phyloP scores from a whole-genome alignment of 2,329 filamentous ascomycete genomes.

The Nothopassalora personata region DNA sequence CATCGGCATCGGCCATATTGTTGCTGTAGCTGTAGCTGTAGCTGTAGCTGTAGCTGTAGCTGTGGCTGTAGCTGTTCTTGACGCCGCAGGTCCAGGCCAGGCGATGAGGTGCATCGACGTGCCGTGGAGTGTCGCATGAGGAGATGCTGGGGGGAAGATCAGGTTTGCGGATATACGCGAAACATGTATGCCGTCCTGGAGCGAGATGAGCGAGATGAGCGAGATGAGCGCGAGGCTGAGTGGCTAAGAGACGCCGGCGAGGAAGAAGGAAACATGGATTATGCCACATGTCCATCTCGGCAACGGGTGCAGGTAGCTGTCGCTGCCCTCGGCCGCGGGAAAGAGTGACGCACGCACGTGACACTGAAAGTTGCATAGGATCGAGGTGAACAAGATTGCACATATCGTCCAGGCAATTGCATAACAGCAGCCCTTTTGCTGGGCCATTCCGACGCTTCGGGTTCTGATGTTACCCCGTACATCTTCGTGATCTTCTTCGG shows the following conservation, averaged over 20 bases:
- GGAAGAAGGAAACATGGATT: neutral
- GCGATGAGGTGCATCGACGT: constrained; percentile 24
- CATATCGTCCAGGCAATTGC: neutral
- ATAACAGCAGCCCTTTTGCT: neutral
- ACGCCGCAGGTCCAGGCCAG: constrained; percentile 21
- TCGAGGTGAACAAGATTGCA: neutral
- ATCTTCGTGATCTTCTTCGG: neutral
- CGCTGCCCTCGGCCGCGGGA: neutral
- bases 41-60: too few species aligned
- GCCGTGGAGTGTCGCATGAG: constrained; percentile 4
- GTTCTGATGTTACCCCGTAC: neutral
- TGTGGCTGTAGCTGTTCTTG: neutral
- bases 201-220: neutral
- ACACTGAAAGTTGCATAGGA: neutral
- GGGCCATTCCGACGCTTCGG: neutral
- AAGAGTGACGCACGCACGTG: neutral
- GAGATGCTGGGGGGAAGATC: neutral
- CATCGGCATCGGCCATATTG: constrained; percentile 30
- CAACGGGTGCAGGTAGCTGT: neutral
- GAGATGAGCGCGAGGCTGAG: neutral
- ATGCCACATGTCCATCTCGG: neutral
- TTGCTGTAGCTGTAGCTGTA: neutral
- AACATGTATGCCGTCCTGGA: neutral
- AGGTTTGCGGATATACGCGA: neutral
- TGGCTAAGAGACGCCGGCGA: neutral